phyloP scores from a whole-genome alignment of 2,329 filamentous ascomycete genomes.

The Tolypocladium album region DNA sequence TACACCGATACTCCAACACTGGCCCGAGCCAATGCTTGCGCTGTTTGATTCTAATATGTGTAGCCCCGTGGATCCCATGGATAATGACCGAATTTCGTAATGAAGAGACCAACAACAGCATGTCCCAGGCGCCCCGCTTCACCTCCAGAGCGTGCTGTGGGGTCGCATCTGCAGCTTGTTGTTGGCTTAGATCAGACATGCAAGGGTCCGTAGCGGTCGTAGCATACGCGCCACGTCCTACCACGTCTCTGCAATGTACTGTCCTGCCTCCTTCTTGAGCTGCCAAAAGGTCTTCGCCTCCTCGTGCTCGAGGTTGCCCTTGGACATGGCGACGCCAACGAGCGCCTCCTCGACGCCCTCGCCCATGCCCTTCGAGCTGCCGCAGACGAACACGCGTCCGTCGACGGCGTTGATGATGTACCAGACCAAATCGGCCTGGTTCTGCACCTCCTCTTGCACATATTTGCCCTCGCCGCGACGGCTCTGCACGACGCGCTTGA shows the following conservation, averaged over 20 bases:
- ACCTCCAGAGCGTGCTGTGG: no score
- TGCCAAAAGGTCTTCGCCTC: conserved; percentile 85
- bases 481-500: conserved; percentile 72
- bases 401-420: conserved; percentile 95
- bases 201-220: neutral
- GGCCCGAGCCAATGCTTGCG: neutral
- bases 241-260: conserved; percentile 86
- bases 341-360: conserved; percentile 87
- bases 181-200: neutral
- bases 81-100: neutral
- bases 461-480: conserved; percentile 73
- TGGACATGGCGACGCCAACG: conserved; percentile 82
- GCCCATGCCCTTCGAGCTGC: conserved; percentile 92
- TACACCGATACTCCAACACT: neutral
- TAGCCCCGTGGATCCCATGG: neutral
- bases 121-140: neutral
- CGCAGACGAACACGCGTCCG: conserved; percentile 91
- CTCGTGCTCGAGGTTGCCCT: conserved; percentile 73
- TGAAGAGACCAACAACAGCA: neutral
- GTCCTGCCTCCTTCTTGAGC: conserved; percentile 81
- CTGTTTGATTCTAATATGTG: neutral
- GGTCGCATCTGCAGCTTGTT: no score
- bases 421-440: conserved; percentile 96
- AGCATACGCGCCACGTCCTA: conserved; percentile 15
- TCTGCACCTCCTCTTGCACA: conserved; percentile 87